Evolutionary conservation across 768 basidiomycete species (phyloP), one percentile per base, ranked within the genome.

Genomic region (Phanerodontia chrysosporium): DNA sequence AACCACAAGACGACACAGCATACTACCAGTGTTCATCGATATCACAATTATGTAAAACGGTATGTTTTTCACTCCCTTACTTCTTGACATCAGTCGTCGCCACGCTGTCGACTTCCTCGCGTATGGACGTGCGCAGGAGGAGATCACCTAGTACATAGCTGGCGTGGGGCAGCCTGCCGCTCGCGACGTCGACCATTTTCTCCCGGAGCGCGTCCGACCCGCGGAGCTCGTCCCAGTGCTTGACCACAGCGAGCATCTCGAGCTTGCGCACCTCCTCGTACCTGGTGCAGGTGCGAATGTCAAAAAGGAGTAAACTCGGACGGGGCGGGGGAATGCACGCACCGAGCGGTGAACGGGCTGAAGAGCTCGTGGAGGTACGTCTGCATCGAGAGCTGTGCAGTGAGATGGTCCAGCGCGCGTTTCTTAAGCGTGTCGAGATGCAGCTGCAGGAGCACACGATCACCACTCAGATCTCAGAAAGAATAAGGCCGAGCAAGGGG

Each of bases 321-420:
- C 10, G 21, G 46, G 7, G 21, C 21, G 27, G 25, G 22, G n/a
- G 46, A 49, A 13, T 6, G 27, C 18, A 44, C 58, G 27, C 25
- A 62, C 62, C 35, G 27, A 13, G 62, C 29, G 18, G 62, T 60
- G 49, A 63, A 63, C 28, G 29, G 29, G 46, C 58, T 60, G 62
- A 63, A 63, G 18, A 63, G 49, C 54, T 63, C 62, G 7, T 59
- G 51, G 24, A 63, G 56, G 14, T 59, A 35, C 3, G 45, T 63
- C 14, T 63, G 27, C 24, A 46, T 29, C 18, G 58, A 46, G 16
- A 63, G 45, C 32, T 58, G 62, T 2, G 39, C 35, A 24, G 52
- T 45, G 36, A 63, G 51, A 32, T 57, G 54, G 16, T 59, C 35
- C 18, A 63, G 27, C 10, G 62, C 55, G 10, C 55, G 59, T 32